Conservation (phyloP, 495 filamentous ascomycete species). For the Glonium stellatum region DNA sequence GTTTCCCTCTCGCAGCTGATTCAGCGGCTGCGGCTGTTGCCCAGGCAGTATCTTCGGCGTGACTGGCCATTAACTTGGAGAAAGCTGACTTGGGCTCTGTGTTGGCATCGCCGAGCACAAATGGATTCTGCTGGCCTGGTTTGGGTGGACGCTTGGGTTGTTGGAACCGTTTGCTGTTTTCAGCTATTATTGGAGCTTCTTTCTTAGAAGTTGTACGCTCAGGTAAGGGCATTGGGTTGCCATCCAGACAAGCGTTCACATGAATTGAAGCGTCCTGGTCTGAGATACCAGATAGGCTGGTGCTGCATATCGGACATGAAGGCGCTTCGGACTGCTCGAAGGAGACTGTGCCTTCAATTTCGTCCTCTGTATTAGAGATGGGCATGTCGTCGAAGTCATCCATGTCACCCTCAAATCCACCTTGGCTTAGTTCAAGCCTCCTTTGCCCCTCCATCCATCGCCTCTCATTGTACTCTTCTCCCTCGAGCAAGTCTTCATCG, state of each 20-base stretch:
- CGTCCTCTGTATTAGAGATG: constrained; percentile 15
- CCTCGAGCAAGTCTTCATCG: constrained; percentile 46
- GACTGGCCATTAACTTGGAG: constrained; percentile 81
- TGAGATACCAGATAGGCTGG: constrained; percentile 50
- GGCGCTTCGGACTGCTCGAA: constrained; percentile 10
- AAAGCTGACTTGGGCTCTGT: constrained; percentile 60
- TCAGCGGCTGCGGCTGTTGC: constrained; percentile 75
- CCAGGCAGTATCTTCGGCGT: constrained; percentile 89
- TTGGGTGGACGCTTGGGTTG: constrained; percentile 58
- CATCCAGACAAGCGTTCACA: constrained; percentile 91
- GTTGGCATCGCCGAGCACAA: constrained; percentile 42
- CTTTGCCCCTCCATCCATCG: constrained; percentile 58
- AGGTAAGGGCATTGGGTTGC: constrained; percentile 53
- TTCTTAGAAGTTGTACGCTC: constrained; percentile 2
- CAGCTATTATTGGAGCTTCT: constrained; percentile 2
- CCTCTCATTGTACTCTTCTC: constrained; percentile 57
- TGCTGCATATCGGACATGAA: constrained; percentile 72
- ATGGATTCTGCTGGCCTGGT: constrained; percentile 71
- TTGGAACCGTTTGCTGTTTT: constrained; percentile 43
- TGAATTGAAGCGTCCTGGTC: constrained; percentile 57
- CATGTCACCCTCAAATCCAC: constrained; percentile 25
- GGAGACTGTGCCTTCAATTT: constrained; percentile 32
- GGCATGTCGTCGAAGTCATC: constrained; percentile 35
- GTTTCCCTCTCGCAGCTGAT: constrained; percentile 72
- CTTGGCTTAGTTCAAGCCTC: constrained; percentile 48